Base-by-base conservation (phyloP, 768 basidiomycete species). In the Amanita pseudoporphyria region DNA sequence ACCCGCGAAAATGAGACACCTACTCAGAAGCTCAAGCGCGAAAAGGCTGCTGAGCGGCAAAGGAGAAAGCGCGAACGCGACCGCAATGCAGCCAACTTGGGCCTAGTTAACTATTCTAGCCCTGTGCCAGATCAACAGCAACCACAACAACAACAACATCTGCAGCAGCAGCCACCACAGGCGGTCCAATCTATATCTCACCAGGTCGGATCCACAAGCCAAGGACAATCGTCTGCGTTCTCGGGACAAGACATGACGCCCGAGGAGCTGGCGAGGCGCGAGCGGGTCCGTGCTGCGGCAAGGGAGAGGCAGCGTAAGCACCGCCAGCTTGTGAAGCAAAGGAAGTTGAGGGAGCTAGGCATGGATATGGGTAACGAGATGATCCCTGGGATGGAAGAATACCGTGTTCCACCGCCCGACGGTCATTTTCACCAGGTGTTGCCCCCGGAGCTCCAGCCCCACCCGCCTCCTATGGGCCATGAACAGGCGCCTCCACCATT, bases 11-110 rank as follows among this genome's bases (percentile, higher is more conserved):
- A 83, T 71, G 86, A 87, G 69, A 82, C 84, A 9, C 76, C 79
- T 24, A 75, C 74, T 50, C 84, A 87, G 66, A 72, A 78, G 56
- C 71, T 78, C 57, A 90, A 90, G 63, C 78, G 88, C 57, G 85
- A 87, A 73, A 89, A 90, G 64, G 88, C 88, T 1, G 85, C 89
- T 36, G 88, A 90, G 63, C 73, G 88, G 53, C 88, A 91, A 63
- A 78, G 88, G 41, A 64, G 86, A 54, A 91, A 91, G 63, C 81
- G 88, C 44, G 88, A 88, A 67, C 77, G 85, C 49, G 77, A 79
- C 60, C 66, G 74, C 38, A 66, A 64, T 54, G 63, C 61, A 52
- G 63, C 66, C 41, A 73, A 71, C 48, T 64, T 67, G 56, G 60
- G 62, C 36, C 67, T 71, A 45, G 70, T 75, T 62, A 58, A 69